Evolutionary conservation across 768 basidiomycete species (phyloP).

Genomic region (Tricholoma bakamatsutake): DNA sequence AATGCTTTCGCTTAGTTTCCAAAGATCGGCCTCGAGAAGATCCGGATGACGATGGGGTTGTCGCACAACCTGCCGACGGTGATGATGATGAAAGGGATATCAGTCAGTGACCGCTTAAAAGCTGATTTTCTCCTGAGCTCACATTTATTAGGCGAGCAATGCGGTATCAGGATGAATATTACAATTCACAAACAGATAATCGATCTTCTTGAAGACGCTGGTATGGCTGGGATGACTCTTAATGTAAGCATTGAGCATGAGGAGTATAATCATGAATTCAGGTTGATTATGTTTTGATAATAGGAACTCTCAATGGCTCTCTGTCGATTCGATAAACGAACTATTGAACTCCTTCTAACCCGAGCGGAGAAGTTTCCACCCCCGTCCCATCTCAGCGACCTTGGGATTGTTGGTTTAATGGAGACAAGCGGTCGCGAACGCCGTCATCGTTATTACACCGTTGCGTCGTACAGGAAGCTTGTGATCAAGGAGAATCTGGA

Average conservation of each 20-base stretch:
- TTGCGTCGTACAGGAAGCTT: slow-evolving; percentile 59
- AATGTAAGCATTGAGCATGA: slow-evolving; percentile 37
- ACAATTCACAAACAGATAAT: slow-evolving; percentile 78
- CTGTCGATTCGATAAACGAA: slow-evolving; percentile 72
- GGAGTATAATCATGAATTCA: not conserved
- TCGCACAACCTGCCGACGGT: slow-evolving; percentile 37
- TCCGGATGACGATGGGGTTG: slow-evolving; percentile 28
- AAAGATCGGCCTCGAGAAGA: slow-evolving; percentile 27
- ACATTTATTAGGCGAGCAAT: slow-evolving; percentile 24
- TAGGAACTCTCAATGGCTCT: slow-evolving; percentile 63
- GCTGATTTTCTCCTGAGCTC: not conserved
- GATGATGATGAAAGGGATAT: slow-evolving; percentile 33
- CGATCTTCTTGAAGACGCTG: slow-evolving; percentile 65
- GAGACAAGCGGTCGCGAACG: slow-evolving; percentile 85
- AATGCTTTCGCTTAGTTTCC: slow-evolving; percentile 61
- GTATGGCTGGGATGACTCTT: slow-evolving; percentile 63
- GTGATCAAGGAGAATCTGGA: slow-evolving; percentile 63
- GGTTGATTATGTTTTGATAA: slow-evolving; percentile 2
- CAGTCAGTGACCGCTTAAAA: slow-evolving; percentile 10
- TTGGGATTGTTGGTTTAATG: slow-evolving; percentile 64
- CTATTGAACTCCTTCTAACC: slow-evolving; percentile 73
- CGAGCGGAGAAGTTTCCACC: slow-evolving; percentile 59
- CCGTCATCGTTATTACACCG: slow-evolving; percentile 78
- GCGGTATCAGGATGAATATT: slow-evolving; percentile 48
- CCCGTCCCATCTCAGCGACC: slow-evolving; percentile 68